These are phyloP conservation scores for Cystofilobasidium bisporidii DNA, from an alignment of 768 basidiomycete genomes.

Conservation along the genomic window DNA sequence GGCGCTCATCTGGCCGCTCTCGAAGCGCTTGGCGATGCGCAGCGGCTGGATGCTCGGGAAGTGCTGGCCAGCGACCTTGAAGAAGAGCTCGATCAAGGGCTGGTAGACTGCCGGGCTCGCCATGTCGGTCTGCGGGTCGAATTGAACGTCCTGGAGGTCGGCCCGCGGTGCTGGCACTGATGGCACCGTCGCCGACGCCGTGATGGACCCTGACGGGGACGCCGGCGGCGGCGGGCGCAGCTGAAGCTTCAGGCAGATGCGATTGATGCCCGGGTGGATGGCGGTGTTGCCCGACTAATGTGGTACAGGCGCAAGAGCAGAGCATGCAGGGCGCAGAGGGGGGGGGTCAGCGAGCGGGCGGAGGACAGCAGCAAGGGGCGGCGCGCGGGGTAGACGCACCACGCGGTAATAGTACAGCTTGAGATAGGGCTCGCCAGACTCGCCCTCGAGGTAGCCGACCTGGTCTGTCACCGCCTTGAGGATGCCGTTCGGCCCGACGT, in stretches of 20 bases:
- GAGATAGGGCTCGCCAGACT: conserved; percentile 36
- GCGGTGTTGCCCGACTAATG: conserved; percentile 35
- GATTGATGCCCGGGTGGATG: conserved; percentile 39
- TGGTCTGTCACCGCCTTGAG: conserved; percentile 24
- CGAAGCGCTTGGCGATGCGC: conserved; percentile 34
- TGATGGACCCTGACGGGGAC: neutral
- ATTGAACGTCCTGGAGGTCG: conserved; percentile 28
- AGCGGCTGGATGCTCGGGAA: conserved; percentile 33
- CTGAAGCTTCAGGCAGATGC: conserved; percentile 38
- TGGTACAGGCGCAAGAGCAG: too few relatives aligned
- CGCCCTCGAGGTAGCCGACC: conserved; percentile 35
- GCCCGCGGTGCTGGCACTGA: neutral
- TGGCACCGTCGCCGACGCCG: neutral
- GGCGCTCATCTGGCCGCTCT: conserved; percentile 36
- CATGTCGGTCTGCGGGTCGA: conserved; percentile 34
- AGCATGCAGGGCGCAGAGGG: too few relatives aligned
- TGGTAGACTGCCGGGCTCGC: conserved; percentile 33
- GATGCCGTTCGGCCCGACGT: neutral
- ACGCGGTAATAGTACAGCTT: conserved; percentile 38
- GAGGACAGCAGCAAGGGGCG: neutral
- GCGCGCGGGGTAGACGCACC: conserved; percentile 33
- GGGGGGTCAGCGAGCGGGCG: too few relatives aligned
- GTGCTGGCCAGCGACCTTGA: conserved; percentile 34
- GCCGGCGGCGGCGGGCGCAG: conserved; percentile 27
- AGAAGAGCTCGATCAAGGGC: conserved; percentile 36